Conservation (phyloP, 2,329 filamentous ascomycete genomes). For the Hypoxylon sp. region DNA sequence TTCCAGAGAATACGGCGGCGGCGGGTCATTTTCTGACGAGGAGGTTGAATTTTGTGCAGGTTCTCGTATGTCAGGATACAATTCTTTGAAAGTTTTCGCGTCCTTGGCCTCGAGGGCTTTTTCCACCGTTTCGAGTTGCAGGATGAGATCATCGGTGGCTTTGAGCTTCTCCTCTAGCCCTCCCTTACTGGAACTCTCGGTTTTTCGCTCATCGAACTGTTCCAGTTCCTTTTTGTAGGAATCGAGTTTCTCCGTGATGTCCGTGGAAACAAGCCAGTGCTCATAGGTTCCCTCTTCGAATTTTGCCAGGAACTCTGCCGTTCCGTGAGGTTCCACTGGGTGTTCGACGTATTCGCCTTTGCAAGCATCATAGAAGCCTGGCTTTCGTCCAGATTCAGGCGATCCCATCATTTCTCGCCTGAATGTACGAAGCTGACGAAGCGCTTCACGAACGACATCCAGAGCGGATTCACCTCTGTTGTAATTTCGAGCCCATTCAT, state of each 20-base stretch:
- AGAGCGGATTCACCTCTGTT: slow-evolving; percentile 64
- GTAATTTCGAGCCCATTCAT: slow-evolving; percentile 52
- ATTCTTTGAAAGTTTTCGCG: slow-evolving; percentile 75
- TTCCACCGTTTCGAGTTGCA: slow-evolving; percentile 68
- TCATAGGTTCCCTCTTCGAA: slow-evolving; percentile 70
- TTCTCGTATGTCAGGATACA: slow-evolving; percentile 67
- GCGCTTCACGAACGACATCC: slow-evolving; percentile 68
- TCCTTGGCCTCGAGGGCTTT: slow-evolving; percentile 65
- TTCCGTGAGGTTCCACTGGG: slow-evolving; percentile 50
- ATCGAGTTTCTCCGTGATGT: slow-evolving; percentile 53
- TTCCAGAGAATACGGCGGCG: slow-evolving; percentile 59
- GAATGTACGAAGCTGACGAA: slow-evolving; percentile 64
- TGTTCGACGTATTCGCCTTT: slow-evolving; percentile 49
- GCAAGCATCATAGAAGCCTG: slow-evolving; percentile 20
- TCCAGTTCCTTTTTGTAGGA: slow-evolving; percentile 52
- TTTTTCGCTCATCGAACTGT: slow-evolving; percentile 53
- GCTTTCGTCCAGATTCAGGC: slow-evolving; percentile 36
- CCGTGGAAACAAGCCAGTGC: slow-evolving; percentile 63
- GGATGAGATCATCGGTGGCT: slow-evolving; percentile 64
- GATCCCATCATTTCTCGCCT: slow-evolving; percentile 49
- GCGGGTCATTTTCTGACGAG: slow-evolving; percentile 35
- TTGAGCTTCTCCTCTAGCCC: slow-evolving; percentile 65
- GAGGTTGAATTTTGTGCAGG: not conserved
- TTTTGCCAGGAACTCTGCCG: slow-evolving; percentile 66
- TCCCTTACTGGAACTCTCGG: slow-evolving; percentile 48